Conservation (phyloP, 208 protist species). For the Vickermania spadyakhi region DNA sequence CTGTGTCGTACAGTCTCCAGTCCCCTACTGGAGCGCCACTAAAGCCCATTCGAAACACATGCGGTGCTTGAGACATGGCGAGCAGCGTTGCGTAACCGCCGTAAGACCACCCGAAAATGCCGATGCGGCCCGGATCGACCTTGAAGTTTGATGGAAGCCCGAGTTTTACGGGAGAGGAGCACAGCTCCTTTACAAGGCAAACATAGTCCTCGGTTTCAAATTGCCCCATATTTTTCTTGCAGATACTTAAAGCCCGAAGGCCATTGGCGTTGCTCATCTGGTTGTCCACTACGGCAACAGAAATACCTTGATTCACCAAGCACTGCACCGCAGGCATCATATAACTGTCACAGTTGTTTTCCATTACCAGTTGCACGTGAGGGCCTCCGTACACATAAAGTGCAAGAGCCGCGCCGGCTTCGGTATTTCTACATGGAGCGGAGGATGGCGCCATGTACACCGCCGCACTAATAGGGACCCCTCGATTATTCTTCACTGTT, state of each 20-base stretch:
- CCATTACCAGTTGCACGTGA: slow-evolving; percentile 76
- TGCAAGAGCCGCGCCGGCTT: slow-evolving; percentile 32
- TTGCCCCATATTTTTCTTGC: slow-evolving; percentile 76
- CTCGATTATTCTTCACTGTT: slow-evolving; percentile 52
- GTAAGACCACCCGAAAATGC: slow-evolving; percentile 86
- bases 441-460: slow-evolving; percentile 42
- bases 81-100: slow-evolving; percentile 84
- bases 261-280: slow-evolving; percentile 81
- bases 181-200: slow-evolving; percentile 44
- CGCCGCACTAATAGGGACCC: slow-evolving; percentile 52
- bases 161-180: not conserved
- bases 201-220: slow-evolving; percentile 85
- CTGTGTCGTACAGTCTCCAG: slow-evolving; percentile 87
- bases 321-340: slow-evolving; percentile 47
- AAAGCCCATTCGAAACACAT: slow-evolving; percentile 77
- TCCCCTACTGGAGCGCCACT: slow-evolving; percentile 78
- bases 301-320: slow-evolving; percentile 58
- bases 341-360: slow-evolving; percentile 38
- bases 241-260: slow-evolving; percentile 60
- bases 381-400: slow-evolving; percentile 84
- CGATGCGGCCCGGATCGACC: slow-evolving; percentile 59
- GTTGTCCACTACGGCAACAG: slow-evolving; percentile 75
- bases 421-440: slow-evolving; percentile 2
- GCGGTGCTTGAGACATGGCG: slow-evolving; percentile 68
- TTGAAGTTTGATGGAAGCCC: slow-evolving; percentile 23